Evolutionary conservation across 148 eudicot species (phyloP).

Genomic region (Rhododendron griersonianum): DNA sequence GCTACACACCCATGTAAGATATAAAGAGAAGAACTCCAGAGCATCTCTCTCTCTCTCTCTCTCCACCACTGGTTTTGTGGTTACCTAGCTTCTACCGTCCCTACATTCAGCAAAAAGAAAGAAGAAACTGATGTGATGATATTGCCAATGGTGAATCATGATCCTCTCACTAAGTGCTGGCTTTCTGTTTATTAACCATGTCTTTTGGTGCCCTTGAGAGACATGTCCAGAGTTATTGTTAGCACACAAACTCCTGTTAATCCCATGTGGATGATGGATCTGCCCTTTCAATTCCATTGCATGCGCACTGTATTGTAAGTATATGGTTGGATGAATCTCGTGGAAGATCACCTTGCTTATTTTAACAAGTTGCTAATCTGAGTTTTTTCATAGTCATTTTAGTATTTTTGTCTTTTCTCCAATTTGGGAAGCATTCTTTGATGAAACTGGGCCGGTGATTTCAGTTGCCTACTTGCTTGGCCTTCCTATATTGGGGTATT

Average conservation of each 20-base stretch:
- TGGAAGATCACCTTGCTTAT: neutral
- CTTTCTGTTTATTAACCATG: conserved; percentile 1
- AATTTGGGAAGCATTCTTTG: neutral
- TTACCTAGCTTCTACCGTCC: neutral
- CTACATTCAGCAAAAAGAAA: neutral
- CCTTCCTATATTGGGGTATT: conserved; percentile 83
- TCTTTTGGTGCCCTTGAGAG: neutral
- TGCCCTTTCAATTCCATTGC: neutral
- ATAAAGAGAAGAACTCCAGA: neutral
- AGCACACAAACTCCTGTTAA: neutral
- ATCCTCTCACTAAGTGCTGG: neutral
- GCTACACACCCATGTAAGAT: neutral
- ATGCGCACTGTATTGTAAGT: neutral
- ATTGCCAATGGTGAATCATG: neutral
- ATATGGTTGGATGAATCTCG: neutral
- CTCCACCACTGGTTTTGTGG: neutral
- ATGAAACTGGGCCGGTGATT: conserved; percentile 7
- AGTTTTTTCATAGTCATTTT: neutral
- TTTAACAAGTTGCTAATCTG: neutral
- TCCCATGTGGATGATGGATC: neutral
- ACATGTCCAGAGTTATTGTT: neutral
- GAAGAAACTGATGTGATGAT: neutral
- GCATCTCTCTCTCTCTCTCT: neutral
- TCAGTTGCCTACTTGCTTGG: conserved; percentile 93
- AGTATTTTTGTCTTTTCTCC: neutral